Evolutionary conservation across 768 basidiomycete genomes (phyloP).

Genomic region (Mycena venus): DNA sequence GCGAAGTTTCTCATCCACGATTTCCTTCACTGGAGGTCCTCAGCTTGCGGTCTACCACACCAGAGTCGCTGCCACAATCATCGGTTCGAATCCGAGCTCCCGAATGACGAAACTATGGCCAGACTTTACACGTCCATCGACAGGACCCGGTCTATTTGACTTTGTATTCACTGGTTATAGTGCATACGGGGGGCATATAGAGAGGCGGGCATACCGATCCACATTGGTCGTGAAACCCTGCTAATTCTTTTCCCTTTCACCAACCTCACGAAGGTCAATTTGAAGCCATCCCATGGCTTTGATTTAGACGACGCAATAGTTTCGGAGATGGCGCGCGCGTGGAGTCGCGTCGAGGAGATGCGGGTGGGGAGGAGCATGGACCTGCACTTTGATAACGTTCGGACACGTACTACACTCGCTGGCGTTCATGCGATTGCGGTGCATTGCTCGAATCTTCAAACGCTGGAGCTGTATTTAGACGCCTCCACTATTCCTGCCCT

Average conservation of each 20-base stretch:
- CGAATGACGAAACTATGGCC: background rate
- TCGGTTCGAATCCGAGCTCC: background rate
- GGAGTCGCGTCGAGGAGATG: background rate
- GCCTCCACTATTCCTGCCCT: background rate
- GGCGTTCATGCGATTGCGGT: background rate
- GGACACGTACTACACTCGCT: background rate
- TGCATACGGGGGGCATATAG: background rate
- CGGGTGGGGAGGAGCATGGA: background rate
- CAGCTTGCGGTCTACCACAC: background rate
- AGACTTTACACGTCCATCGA: background rate
- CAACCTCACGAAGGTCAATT: background rate
- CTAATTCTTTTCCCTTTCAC: conserved; percentile 3
- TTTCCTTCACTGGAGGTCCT: background rate
- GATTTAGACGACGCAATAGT: background rate
- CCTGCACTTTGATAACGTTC: background rate
- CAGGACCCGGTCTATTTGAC: background rate
- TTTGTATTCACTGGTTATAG: background rate
- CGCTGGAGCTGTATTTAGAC: background rate
- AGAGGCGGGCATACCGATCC: background rate
- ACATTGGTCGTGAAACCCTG: background rate
- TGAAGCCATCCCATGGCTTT: background rate
- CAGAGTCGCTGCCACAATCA: background rate
- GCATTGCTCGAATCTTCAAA: background rate
- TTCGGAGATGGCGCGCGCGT: background rate
- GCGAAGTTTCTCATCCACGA: background rate